These are phyloP conservation scores for Teratosphaeria nubilosa DNA, from an alignment of 2,329 filamentous ascomycete genomes.

Conservation along the genomic window DNA sequence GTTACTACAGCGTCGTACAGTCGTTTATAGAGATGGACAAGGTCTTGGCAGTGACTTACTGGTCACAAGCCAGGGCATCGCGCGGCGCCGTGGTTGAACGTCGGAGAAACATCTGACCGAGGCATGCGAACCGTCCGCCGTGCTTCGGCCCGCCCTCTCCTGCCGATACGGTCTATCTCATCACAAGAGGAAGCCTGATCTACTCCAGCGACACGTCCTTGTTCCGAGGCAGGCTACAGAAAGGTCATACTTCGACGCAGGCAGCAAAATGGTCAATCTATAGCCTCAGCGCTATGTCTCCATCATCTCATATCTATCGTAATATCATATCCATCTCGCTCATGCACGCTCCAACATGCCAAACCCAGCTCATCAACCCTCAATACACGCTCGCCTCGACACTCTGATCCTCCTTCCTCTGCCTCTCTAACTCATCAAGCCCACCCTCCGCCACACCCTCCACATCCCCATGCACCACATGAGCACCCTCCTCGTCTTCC, in stretches of 20 bases:
- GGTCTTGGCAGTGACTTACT: not conserved
- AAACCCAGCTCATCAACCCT: not conserved
- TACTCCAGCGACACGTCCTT: too few relatives aligned
- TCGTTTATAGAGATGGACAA: not conserved
- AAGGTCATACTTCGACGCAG: too few relatives aligned
- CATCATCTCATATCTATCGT: not conserved
- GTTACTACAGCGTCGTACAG: not conserved
- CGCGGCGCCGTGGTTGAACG: not conserved
- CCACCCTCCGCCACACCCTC: not conserved
- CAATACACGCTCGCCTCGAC: constrained; percentile 23
- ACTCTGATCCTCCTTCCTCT: constrained; percentile 20
- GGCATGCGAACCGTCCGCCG: not conserved
- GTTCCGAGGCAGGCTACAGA: too few relatives aligned
- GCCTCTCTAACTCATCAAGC: constrained; percentile 12
- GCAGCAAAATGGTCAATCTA: not conserved
- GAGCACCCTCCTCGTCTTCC: constrained; percentile 1
- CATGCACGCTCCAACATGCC: not conserved
- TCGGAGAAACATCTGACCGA: not conserved
- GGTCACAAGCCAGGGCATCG: not conserved
- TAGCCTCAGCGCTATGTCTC: not conserved
- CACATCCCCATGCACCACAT: not conserved
- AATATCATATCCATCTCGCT: not conserved
- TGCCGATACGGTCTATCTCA: too few relatives aligned
- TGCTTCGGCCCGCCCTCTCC: too few relatives aligned
- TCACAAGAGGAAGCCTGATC: too few relatives aligned